These are phyloP conservation scores for Trypanosoma melophagium DNA, from an alignment of 208 protist genomes.

Conservation along the genomic window DNA sequence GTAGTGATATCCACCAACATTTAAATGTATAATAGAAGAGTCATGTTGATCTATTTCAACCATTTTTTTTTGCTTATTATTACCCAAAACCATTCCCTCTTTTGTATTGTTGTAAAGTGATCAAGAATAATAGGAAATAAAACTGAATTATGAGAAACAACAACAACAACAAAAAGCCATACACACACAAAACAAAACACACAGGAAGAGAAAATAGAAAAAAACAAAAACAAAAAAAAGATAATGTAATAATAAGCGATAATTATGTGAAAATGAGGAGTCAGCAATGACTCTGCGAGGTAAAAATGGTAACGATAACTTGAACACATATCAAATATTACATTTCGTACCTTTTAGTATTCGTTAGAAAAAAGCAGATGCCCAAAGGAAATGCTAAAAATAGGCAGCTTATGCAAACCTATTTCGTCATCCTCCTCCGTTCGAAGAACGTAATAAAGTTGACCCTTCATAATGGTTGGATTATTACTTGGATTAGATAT, in stretches of 20 bases:
- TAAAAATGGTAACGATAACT: not conserved
- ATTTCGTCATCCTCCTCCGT: constrained; percentile 24
- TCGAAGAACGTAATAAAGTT: constrained; percentile 73
- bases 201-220: constrained; percentile 7
- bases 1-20: constrained; percentile 28
- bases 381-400: constrained; percentile 70
- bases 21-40: constrained; percentile 22
- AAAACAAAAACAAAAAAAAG: constrained; percentile 6
- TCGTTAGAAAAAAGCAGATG: constrained; percentile 37
- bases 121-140: not conserved
- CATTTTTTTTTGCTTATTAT: not conserved
- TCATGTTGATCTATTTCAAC: not conserved
- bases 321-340: not conserved
- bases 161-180: constrained; percentile 1
- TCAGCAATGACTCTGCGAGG: too few species aligned
- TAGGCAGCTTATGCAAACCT: constrained; percentile 24
- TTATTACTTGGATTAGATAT: constrained; percentile 60
- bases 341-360: not conserved
- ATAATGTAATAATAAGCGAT: not conserved
- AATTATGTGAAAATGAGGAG: not conserved
- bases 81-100: too few species aligned
- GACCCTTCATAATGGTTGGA: constrained; percentile 68
- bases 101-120: too few species aligned
- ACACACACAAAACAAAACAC: constrained; percentile 2
- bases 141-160: not conserved